These are phyloP conservation scores for Aspergillus texensis DNA, from an alignment of 2,329 filamentous ascomycete species.

Conservation along the genomic window DNA sequence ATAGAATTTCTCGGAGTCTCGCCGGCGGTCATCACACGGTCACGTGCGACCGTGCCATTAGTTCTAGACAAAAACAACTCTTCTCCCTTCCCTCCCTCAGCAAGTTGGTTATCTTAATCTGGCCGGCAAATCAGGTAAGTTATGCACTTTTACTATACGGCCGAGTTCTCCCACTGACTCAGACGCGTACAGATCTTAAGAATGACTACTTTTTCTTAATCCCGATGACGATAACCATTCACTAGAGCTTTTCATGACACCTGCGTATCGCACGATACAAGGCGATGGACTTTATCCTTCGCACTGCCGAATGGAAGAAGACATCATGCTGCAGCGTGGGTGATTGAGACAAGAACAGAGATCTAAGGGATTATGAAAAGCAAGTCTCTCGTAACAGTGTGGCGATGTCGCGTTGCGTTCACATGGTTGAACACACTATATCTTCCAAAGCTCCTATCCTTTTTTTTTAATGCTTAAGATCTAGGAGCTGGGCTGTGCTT, in stretches of 20 bases:
- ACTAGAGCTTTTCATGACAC: constrained; percentile 45
- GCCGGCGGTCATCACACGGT: neutral
- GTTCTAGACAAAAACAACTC: neutral
- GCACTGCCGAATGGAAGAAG: constrained; percentile 40
- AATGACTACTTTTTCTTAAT: constrained; percentile 24
- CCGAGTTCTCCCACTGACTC: neutral
- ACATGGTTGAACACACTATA: neutral
- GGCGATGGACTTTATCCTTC: constrained; percentile 42
- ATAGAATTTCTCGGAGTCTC: constrained; percentile 3
- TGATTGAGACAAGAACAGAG: constrained; percentile 53
- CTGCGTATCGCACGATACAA: constrained; percentile 19
- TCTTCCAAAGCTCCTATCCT: neutral
- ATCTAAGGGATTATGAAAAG: constrained; percentile 44
- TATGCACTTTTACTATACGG: too few species aligned
- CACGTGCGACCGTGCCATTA: neutral
- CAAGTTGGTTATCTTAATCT: constrained; percentile 1
- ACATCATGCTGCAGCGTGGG: constrained; percentile 30
- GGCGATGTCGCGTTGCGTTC: neutral
- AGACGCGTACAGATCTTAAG: neutral
- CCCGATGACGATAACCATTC: constrained; percentile 46
- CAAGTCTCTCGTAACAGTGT: constrained; percentile 4
- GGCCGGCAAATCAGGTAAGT: neutral
- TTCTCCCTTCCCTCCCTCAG: constrained; percentile 4
- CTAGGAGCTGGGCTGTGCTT: neutral
- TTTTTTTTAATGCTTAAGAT: neutral